A percentile compares a stretch with the other conserved stretches of the same genome.
Evolutionary conservation across 345 rosid genomes (phyloP).

Genomic region (Eutrema yunnanense): DNA sequence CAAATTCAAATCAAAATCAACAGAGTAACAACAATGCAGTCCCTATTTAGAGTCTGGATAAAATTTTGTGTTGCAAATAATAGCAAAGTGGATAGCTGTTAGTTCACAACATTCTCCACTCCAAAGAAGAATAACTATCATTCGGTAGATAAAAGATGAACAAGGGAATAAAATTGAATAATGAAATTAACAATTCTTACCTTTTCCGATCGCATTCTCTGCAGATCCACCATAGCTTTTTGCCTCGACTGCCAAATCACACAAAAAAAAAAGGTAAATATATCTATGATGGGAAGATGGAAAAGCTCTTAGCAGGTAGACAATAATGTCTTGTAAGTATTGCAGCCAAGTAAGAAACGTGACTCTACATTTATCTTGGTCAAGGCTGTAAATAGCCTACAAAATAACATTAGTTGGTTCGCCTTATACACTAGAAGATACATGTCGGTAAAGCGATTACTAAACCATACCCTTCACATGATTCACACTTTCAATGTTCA

Average conservation of each 20-base stretch:
- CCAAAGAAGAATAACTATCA: background rate
- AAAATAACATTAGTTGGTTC: background rate
- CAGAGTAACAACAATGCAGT: background rate
- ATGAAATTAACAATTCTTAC: slow-evolving; percentile 3
- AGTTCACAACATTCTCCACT: background rate
- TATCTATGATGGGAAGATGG: background rate
- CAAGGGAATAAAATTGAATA: background rate
- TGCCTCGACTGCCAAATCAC: slow-evolving; percentile 29
- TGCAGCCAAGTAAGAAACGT: background rate
- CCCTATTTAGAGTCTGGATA: background rate
- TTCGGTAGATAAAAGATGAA: background rate
- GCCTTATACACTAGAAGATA: background rate
- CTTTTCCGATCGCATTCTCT: slow-evolving; percentile 4
- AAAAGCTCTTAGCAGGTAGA: background rate
- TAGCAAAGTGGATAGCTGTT: background rate
- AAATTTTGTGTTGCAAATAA: background rate
- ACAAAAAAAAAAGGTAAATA: background rate
- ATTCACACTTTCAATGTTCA: background rate
- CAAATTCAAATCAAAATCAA: background rate
- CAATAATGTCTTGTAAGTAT: background rate
- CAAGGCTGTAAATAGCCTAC: background rate
- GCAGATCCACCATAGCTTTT: slow-evolving; percentile 26
- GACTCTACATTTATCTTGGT: background rate
- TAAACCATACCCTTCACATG: background rate
- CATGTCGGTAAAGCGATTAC: background rate